Percentiles rank a stretch among this genome's conserved stretches.
These are phyloP conservation scores for Pyronema omphalodes DNA, from an alignment of 495 filamentous ascomycete species.

Conservation along the genomic window DNA sequence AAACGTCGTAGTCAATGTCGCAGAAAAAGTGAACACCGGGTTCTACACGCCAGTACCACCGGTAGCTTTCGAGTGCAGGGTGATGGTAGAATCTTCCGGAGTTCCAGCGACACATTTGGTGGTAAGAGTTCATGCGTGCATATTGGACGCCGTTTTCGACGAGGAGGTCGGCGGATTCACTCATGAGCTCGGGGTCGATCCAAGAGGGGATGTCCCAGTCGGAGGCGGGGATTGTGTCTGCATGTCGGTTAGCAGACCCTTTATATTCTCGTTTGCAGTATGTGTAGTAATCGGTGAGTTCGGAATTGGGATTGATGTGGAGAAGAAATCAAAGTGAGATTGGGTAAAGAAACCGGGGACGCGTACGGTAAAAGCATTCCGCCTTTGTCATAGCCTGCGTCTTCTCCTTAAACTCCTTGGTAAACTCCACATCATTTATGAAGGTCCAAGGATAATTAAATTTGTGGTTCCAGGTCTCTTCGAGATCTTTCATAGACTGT, in stretches of 20 bases:
- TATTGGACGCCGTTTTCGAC: constrained; percentile 79
- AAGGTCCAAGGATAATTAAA: constrained; percentile 99
- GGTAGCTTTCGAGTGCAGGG: constrained; percentile 58
- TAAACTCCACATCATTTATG: constrained; percentile 89
- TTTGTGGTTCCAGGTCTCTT: constrained; percentile 91
- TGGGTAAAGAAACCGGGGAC: background rate
- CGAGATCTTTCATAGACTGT: constrained; percentile 71
- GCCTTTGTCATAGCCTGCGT: constrained; percentile 70
- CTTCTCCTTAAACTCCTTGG: constrained; percentile 72
- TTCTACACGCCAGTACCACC: constrained; percentile 98
- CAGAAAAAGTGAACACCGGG: constrained; percentile 99
- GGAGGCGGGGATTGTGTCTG: constrained; percentile 74
- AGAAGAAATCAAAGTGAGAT: background rate
- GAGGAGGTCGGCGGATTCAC: constrained; percentile 67
- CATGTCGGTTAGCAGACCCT: background rate
- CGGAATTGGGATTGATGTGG: background rate
- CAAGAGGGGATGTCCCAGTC: constrained; percentile 86
- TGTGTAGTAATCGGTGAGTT: background rate
- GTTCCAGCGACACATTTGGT: constrained; percentile 99
- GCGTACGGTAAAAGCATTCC: constrained; percentile 59
- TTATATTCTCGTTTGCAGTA: background rate
- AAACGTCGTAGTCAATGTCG: constrained; percentile 95
- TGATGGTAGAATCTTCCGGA: constrained; percentile 95
- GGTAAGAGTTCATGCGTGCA: constrained; percentile 70
- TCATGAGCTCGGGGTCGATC: constrained; percentile 75